Percentiles rank a stretch among this genome's conserved stretches.
These are phyloP conservation scores for Suillus brevipes DNA, from an alignment of 768 basidiomycete species.

Conservation along the genomic window DNA sequence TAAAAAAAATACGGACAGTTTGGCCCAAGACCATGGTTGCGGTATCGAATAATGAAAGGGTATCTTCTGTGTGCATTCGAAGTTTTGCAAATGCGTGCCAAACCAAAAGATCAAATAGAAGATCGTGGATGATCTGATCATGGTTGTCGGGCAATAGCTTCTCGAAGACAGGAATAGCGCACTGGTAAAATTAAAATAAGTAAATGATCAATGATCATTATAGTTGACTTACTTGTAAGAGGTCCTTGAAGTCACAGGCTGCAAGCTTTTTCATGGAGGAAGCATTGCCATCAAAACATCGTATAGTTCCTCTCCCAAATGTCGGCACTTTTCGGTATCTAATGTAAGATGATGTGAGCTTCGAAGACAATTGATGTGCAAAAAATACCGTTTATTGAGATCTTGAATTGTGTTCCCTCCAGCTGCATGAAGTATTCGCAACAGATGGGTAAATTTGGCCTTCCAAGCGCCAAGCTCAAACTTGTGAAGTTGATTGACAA, in stretches of 20 bases:
- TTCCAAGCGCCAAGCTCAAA: conserved; percentile 26
- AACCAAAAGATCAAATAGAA: conserved; percentile 19
- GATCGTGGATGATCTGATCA: conserved; percentile 16
- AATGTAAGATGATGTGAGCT: background rate
- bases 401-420: background rate
- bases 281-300: conserved; percentile 6
- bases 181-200: conserved; percentile 18
- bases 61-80: conserved; percentile 23
- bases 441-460: conserved; percentile 30
- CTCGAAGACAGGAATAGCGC: conserved; percentile 39
- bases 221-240: conserved; percentile 6
- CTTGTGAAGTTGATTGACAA: conserved; percentile 21
- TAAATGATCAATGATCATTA: background rate
- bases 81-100: conserved; percentile 37
- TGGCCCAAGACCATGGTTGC: conserved; percentile 18
- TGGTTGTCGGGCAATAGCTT: conserved; percentile 29
- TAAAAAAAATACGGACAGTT: conserved; percentile 23
- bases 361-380: background rate
- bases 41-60: conserved; percentile 7
- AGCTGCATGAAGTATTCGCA: background rate
- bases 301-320: conserved; percentile 12
- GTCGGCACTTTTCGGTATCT: conserved; percentile 18
- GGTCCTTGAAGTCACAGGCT: conserved; percentile 13
- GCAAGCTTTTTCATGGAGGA: conserved; percentile 14
- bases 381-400: conserved; percentile 3